Base-by-base conservation (phyloP, 257 asterid genomes). In the Gynochthodes officinalis region DNA sequence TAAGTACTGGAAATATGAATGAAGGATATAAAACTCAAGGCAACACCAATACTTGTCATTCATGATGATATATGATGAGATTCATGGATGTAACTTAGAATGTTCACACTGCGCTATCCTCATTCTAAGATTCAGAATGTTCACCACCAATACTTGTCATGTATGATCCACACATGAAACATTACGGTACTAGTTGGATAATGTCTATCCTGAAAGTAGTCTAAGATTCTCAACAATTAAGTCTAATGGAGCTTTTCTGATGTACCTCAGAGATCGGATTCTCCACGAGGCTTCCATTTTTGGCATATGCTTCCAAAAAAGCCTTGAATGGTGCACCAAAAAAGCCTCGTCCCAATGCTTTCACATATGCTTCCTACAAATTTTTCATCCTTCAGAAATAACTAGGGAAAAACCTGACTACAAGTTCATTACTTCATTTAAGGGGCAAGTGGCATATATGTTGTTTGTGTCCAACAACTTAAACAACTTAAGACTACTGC, bases 301-400 rank as follows among this genome's bases (percentile, higher is more conserved):
- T 30, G 44, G 62, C 78, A 54, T 55, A 73, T 77, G 73, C 67
- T 63, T 40, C 77, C 77, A 69, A 92, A 74, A 90, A 92, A 59
- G 95, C 88, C 77, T 82, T 87, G 87, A 92, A 92, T 39, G 97
- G 97, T 68, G 95, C 94, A 81, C 88, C 90, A 5, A 96, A 90
- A 81, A 92, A 87, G 59, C 98, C 98, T 68, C 79, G 82, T 57
- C 98, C 98, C 57, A 92, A 60, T 68, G 98, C 98, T 84, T 92
- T 92, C 50, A 88, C 98, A 76, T 92, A 92, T 59, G 96, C 95
- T 87, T 92, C 98, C 98, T 87, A 89, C 43, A 78, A 85, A 68
- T 18, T 19, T 71, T 53, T n/a, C 8, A 66, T 15, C 25, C 64
- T 43, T 21, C 7, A 53, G 40, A 48, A 23, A 48, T 75, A 60